Base-by-base conservation (phyloP, 306 rosid species). In the Acacia melanoxylon region DNA sequence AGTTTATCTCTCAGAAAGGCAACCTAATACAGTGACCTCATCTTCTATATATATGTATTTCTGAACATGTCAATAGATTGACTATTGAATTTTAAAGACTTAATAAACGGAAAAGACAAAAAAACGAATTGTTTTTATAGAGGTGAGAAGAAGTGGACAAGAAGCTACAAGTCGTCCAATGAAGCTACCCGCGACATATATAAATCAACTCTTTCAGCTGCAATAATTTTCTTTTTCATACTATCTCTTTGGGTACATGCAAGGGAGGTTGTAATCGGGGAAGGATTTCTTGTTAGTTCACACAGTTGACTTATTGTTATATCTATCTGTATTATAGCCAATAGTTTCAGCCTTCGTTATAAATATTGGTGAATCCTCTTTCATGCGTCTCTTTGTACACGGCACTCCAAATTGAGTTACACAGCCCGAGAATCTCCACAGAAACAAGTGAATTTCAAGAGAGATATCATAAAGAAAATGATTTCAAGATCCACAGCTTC, bases 201-300 rank as follows among this genome's bases (percentile, higher is more conserved):
- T 54, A 61, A 24, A 44, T 11, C 19, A 31, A 63, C 71, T 51
- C 20, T 41, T 58, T 42, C 76, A 31, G 62, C 67, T 70, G 75
- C 72, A 72, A 56, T 29, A 72, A 58, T 29, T 58, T 12, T 81
- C 22, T 52, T 27, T 44, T 1, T 41, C 3, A 82, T 76, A 81
- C 8, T 10, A 2, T 22, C 20, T 42, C 7, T 17, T 10, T 35
- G 83, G 94, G 82, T 72, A 20, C 76, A 87, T 88, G 68, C 87
- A 86, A 79, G 97, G 98, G 78, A 93, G 98, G 98, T 81, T 59
- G n/a, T 84, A 93, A 61, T 35, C 85, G 92, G 95, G 99, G 97
- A 86, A 68, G 89, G 67, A 72, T 75, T 76, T 77, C 46, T 19
- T 48, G 20, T 25, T 65, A 24, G 9, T 76, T 63, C 82, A 37